Evolutionary conservation across 116 monocot species (phyloP).

Genomic region (Thalassia testudinum): DNA sequence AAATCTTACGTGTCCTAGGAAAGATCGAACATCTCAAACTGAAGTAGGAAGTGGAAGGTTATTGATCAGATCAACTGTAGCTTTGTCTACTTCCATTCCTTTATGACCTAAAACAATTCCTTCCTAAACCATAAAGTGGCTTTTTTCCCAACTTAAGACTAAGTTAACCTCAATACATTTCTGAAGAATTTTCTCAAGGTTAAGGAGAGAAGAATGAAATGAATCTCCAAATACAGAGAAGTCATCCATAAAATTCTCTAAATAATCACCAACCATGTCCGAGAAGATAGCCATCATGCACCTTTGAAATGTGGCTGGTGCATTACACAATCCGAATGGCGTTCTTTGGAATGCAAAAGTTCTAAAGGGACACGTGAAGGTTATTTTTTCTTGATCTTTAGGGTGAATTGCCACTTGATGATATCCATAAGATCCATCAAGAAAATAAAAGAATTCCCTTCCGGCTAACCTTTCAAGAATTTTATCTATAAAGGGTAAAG

Average conservation of each 20-base stretch:
- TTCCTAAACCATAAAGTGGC: too few species aligned
- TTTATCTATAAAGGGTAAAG: too few species aligned
- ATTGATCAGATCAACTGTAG: not conserved
- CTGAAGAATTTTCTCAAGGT: not conserved
- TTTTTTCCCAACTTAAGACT: too few species aligned
- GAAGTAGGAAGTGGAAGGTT: not conserved
- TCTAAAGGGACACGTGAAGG: not conserved
- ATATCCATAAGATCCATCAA: too few species aligned
- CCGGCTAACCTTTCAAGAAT: too few species aligned
- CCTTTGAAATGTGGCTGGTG: too few species aligned
- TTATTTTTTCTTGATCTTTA: too few species aligned
- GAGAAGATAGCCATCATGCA: not conserved
- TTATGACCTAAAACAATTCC: not conserved
- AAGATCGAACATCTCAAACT: not conserved
- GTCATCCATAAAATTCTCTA: constrained; percentile 8
- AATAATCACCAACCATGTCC: not conserved
- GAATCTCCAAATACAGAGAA: constrained; percentile 4
- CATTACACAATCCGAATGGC: too few species aligned
- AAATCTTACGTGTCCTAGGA: constrained; percentile 5
- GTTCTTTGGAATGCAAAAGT: constrained; percentile 1
- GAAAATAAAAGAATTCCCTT: too few species aligned
- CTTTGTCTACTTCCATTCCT: not conserved
- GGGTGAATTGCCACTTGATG: too few species aligned
- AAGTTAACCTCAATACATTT: not conserved
- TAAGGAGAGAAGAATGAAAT: not conserved